Percentiles rank a stretch among this genome's conserved stretches.
Evolutionary conservation across 2,329 filamentous ascomycete genomes (phyloP).

Genomic region (Elsinoe australis): DNA sequence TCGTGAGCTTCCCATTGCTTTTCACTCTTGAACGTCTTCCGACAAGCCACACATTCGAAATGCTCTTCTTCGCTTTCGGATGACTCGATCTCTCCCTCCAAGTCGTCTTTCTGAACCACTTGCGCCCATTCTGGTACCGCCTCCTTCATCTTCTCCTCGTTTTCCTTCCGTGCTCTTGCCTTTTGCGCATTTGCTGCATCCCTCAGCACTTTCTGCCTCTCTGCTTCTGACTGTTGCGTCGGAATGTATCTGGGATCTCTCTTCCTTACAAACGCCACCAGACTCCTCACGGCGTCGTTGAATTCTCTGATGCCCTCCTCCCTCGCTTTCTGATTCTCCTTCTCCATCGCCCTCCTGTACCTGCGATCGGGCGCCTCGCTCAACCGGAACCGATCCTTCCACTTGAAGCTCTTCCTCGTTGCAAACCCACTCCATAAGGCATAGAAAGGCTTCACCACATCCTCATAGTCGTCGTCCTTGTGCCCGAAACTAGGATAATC

Average conservation of each 20-base stretch:
- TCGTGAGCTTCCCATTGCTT: constrained; percentile 88
- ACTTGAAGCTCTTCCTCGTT: constrained; percentile 78
- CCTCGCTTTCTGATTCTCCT: constrained; percentile 79
- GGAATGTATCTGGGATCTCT: constrained; percentile 77
- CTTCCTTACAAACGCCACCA: constrained; percentile 84
- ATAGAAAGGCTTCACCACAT: constrained; percentile 74
- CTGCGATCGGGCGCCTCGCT: constrained; percentile 82
- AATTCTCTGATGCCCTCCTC: constrained; percentile 81
- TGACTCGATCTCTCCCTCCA: constrained; percentile 44
- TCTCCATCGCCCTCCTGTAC: constrained; percentile 79
- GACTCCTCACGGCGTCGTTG: constrained; percentile 80
- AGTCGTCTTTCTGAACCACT: constrained; percentile 47
- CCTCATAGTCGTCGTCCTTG: constrained; percentile 67
- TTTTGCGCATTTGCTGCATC: constrained; percentile 78
- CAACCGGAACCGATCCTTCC: constrained; percentile 77
- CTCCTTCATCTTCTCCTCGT: constrained; percentile 64
- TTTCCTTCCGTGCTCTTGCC: constrained; percentile 70
- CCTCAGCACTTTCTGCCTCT: constrained; percentile 69
- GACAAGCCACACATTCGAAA: constrained; percentile 56
- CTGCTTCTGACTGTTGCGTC: constrained; percentile 68
- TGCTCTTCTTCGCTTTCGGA: constrained; percentile 44
- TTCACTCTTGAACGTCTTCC: constrained; percentile 74
- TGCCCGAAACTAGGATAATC: constrained; percentile 79
- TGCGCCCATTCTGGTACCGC: constrained; percentile 69
- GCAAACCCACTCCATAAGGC: constrained; percentile 69